Evolutionary conservation across 305 asterid genomes (phyloP), one percentile per base, ranked within the genome.

Genomic region (Fraxinus paxiana): DNA sequence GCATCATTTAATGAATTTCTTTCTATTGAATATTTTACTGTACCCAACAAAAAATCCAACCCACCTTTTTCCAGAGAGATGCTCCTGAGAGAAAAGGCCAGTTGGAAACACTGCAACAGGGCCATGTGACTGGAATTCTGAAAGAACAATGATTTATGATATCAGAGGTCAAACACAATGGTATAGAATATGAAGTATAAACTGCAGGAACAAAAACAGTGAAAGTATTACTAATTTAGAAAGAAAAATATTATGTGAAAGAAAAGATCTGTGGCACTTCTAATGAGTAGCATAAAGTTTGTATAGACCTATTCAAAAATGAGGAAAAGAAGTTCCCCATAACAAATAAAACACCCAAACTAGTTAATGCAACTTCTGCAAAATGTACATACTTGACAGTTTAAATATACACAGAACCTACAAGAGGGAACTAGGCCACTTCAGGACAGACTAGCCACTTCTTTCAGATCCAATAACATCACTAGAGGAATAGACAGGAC

Each of bases 81-180:
- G 80, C 80, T 80, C 83, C 89, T 83, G 7, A 88, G 86, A 84
- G 92, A 88, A 70, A 88, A 85, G 61, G 89, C 90, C 81, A 88
- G 83, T 87, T 88, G 92, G 78, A 88, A 87, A 65, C 88, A 87
- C 76, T 87, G 90, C 77, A 85, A 88, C 51, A 88, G 82, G 59
- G 87, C 88, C 87, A 83, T 81, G 83, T 84, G 86, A 83, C 84
- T 84, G 71, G 90, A 87, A 73, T 65, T 84, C 92, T 88, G 91
- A 35, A 69, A 69, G 75, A 69, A 31, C 22, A 15, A 31, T 31
- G 38, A 15, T 30, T 4, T 69, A 30, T 69, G 41, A 69, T 69
- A 13, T 69, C 75, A 69, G 75, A 30, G 41, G 41, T 2, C 5
- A 30, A 69, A 69, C 41, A 31, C 22, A 69, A 4, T 26, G 5